Percentiles rank a stretch among this genome's conserved stretches.
Conservation (phyloP, 1,284 basidiomycete species). For the Filobasidium uniguttulatum region DNA sequence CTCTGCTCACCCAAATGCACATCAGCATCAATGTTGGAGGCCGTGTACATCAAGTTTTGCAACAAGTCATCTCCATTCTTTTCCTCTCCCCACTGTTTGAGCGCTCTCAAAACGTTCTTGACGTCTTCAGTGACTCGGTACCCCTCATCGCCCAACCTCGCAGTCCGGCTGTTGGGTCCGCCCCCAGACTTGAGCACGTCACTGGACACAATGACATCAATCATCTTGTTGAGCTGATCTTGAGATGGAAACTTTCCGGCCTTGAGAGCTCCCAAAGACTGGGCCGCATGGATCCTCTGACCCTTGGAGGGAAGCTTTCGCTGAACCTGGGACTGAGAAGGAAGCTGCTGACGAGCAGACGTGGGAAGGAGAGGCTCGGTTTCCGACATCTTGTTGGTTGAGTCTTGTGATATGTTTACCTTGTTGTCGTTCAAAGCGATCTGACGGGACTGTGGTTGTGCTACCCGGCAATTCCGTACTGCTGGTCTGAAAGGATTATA, state of each 20-base stretch:
- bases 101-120: constrained; percentile 27
- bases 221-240: constrained; percentile 24
- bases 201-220: constrained; percentile 28
- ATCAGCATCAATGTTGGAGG: constrained; percentile 25
- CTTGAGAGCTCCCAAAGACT: constrained; percentile 29
- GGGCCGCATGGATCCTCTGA: constrained; percentile 24
- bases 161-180: constrained; percentile 26
- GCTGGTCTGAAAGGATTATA: neutral
- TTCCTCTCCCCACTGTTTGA: constrained; percentile 30
- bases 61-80: constrained; percentile 39
- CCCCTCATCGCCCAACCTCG: constrained; percentile 29
- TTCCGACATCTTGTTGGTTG: constrained; percentile 23
- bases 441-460: no score
- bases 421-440: no score
- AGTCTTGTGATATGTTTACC: neutral
- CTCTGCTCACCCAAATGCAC: constrained; percentile 23
- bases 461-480: neutral
- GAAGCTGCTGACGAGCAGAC: constrained; percentile 18
- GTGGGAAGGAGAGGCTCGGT: constrained; percentile 27
- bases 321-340: constrained; percentile 19
- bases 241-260: constrained; percentile 35
- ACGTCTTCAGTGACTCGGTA: constrained; percentile 27
- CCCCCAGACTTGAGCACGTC: constrained; percentile 31
- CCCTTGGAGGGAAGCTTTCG: constrained; percentile 21
- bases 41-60: constrained; percentile 32